Evolutionary conservation across 768 basidiomycete species (phyloP), one percentile per base, ranked within the genome.

Genomic region (Pleurotus giganteus): DNA sequence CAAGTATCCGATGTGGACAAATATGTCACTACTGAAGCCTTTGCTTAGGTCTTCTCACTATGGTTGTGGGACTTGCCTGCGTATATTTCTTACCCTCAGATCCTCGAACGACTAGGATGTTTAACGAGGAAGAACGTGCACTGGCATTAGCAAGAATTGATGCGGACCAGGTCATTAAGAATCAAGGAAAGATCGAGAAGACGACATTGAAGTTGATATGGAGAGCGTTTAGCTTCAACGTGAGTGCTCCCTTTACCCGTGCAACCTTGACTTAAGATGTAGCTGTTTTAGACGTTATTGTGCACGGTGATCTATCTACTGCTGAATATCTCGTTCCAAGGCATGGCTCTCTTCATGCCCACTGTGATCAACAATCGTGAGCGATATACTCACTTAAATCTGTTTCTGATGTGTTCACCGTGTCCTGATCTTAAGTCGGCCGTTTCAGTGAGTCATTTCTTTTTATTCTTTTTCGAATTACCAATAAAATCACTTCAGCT

Each of bases 271-370:
- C n/a, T 12, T 46, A 27, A 37, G 37, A 24, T 24, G 4, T 5
- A 17, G 26, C 19, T 57, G 19, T 28, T 43, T 9, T 41, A 73
- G 73, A 73, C 71, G 2, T 50, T 64, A 3, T 50, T 72, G 1
- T 70, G 68, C 56, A 56, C 67, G 0, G 27, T 71, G 4, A 60
- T 65, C 13, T 75, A 63, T 49, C 61, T 69, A 4, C 60, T 74
- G 60, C 62, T 70, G 36, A 76, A 76, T 49, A 76, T 76, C 19
- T 75, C 74, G 0, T 74, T 76, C 63, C 74, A 76, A 64, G 74
- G 74, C 1, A 54, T 76, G 19, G 70, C 68, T 51, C 61, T 77
- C 7, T 78, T 77, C 62, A 65, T 78, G 60, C 79, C 79, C 2
- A 76, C 77, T 19, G 76, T 80, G 8, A 65, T 80, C 23, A 66